Percentiles rank a stretch among this genome's conserved stretches.
These are phyloP conservation scores for Diaporthe nobilis DNA, from an alignment of 2,329 filamentous ascomycete genomes.

Conservation along the genomic window DNA sequence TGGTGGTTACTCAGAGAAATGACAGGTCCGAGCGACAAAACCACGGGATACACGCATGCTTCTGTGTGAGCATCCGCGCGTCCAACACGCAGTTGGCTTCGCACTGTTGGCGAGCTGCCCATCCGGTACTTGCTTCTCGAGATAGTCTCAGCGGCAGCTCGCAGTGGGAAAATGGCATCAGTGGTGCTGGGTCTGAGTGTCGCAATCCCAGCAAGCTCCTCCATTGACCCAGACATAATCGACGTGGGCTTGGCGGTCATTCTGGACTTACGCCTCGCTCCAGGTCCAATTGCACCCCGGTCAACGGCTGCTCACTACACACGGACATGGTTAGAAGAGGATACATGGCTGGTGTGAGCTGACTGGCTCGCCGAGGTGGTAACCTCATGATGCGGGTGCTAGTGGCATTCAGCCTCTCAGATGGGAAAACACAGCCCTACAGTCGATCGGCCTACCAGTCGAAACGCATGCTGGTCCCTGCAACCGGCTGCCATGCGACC, in stretches of 20 bases:
- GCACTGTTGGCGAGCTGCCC: background rate
- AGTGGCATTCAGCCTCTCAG: background rate
- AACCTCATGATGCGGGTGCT: background rate
- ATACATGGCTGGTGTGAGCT: background rate
- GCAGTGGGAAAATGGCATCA: background rate
- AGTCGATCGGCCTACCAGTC: background rate
- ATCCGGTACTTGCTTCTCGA: background rate
- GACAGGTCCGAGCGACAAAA: background rate
- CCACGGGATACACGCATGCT: background rate
- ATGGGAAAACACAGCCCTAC: background rate
- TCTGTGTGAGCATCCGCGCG: background rate
- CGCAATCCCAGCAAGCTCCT: too few relatives aligned
- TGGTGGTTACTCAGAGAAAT: background rate
- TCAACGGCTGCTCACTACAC: conserved; percentile 6
- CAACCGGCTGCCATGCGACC: background rate
- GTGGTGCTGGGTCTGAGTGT: background rate
- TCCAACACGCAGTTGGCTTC: background rate
- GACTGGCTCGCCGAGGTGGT: conserved; percentile 5
- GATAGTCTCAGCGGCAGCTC: background rate
- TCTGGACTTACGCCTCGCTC: conserved; percentile 2
- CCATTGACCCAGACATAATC: background rate
- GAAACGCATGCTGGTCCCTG: conserved; percentile 1
- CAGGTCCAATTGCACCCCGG: conserved; percentile 9
- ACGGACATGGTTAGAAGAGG: background rate
- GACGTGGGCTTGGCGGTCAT: conserved; percentile 3